Conservation (phyloP, 306 rosid genomes). For the Quercus berberidifolia region DNA sequence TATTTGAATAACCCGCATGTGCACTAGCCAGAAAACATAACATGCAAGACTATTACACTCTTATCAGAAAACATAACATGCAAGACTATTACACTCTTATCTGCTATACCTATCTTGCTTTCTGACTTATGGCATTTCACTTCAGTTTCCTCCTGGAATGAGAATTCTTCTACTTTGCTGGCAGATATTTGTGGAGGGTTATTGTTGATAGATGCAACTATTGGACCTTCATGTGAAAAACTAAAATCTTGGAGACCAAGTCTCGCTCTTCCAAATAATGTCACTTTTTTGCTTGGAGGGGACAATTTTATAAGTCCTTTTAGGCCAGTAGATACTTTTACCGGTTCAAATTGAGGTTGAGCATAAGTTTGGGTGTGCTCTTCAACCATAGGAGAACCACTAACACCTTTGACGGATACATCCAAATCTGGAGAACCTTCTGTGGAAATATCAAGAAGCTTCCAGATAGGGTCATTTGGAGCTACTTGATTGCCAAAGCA, state of each 20-base stretch:
- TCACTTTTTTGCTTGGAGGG: constrained; percentile 37
- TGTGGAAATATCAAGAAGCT: constrained; percentile 50
- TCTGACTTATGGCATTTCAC: constrained; percentile 26
- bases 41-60: too few relatives aligned
- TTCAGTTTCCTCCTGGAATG: constrained; percentile 21
- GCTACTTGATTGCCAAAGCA: constrained; percentile 19
- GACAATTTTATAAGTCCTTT: constrained; percentile 27
- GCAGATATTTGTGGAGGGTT: constrained; percentile 25
- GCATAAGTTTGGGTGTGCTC: constrained; percentile 22
- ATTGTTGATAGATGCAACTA: not conserved
- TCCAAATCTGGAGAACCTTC: constrained; percentile 32
- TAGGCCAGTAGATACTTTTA: constrained; percentile 24
- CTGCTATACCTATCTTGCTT: constrained; percentile 5
- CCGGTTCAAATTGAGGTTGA: constrained; percentile 33
- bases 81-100: too few relatives aligned
- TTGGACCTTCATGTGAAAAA: not conserved
- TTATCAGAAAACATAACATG: too few relatives aligned
- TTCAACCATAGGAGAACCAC: constrained; percentile 32
- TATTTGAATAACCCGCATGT: too few relatives aligned
- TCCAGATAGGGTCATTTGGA: constrained; percentile 41
- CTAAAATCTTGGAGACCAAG: constrained; percentile 38
- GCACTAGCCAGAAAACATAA: too few relatives aligned
- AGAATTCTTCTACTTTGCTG: constrained; percentile 22
- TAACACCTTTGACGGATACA: constrained; percentile 22
- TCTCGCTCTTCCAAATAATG: constrained; percentile 82